Evolutionary conservation across 768 basidiomycete species (phyloP), one percentile per base, ranked within the genome.

Genomic region (Pulveroboletus ravenelii): DNA sequence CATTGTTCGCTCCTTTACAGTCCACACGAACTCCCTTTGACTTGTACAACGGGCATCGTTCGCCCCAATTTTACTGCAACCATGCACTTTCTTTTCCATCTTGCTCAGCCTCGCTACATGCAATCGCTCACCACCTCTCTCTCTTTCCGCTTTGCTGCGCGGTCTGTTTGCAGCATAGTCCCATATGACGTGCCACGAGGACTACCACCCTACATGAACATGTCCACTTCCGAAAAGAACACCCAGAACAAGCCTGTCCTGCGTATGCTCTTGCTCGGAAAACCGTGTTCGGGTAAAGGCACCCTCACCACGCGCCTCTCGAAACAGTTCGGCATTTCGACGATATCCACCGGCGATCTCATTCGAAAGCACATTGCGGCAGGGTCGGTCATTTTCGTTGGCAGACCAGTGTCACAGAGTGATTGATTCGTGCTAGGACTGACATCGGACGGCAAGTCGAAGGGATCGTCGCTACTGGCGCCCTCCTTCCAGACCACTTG

Each of bases 261-360:
- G 53, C 66, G 78, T 36, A 78, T 79, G 76, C 62, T 79, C 54
- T 69, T 79, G 67, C 74, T 79, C 59, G 78, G 78, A 25, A 80
- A 80, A 61, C 78, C 76, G 10, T 86, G 86, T 31, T 82, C 84
- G 31, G 87, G 87, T 46, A 89, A 94, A 71, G 92, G 92, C 31
- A 94, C 92, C 6, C 74, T 93, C 40, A 76, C 87, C 8, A 73
- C 78, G 6, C 78, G 83, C 34, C 78, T 94, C 31, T 79, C 85
- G 47, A 75, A 81, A 55, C 86, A 85, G 61, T 92, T 87, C 65
- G 81, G 86, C 56, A 77, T 93, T 36, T 58, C 81, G 14, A 78
- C 82, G 25, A 70, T 93, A 50, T 91, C 88, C 3, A 89, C 89
- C 3, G 92, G 91, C 17, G 91, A 95, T 67, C 71, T 93, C 18